Evolutionary conservation across 331 rosid genomes (phyloP).

Genomic region (Pyracantha coccinea): DNA sequence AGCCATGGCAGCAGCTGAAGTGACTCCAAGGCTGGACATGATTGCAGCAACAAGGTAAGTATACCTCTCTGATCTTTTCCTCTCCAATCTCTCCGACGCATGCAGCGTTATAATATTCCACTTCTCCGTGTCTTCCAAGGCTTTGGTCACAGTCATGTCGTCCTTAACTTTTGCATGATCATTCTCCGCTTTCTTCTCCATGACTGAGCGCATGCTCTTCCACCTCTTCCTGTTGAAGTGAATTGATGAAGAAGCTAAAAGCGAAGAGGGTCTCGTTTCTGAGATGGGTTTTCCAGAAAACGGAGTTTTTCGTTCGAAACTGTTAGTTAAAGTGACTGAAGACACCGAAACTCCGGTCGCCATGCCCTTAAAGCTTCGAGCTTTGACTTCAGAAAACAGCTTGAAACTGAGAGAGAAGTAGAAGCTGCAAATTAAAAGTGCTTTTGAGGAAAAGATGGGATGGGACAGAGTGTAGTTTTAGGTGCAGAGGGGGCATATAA

Average conservation of each 20-base stretch:
- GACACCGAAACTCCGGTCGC: conserved; percentile 12
- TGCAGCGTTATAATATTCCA: not conserved
- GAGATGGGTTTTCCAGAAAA: conserved; percentile 2
- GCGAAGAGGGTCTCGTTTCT: not conserved
- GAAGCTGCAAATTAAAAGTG: not conserved
- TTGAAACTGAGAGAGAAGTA: not conserved
- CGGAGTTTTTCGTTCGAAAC: not conserved
- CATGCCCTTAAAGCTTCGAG: not conserved
- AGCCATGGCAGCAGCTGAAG: conserved; percentile 24
- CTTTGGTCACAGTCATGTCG: not conserved
- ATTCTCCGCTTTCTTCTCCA: conserved; percentile 16
- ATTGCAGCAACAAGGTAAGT: conserved; percentile 29
- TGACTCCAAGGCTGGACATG: conserved; percentile 30
- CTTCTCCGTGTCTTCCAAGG: not conserved
- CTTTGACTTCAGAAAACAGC: not conserved
- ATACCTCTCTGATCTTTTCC: conserved; percentile 16
- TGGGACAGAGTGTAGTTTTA: not conserved
- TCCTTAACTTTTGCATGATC: not conserved
- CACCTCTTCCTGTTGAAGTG: not conserved
- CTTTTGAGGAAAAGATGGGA: not conserved
- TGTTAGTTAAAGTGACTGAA: not conserved
- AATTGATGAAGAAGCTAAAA: not conserved
- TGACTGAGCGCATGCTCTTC: not conserved
- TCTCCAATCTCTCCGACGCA: conserved; percentile 6
- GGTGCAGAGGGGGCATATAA: not conserved